Evolutionary conservation across 179 eudicot genomes (phyloP), one percentile per base, ranked within the genome.

Genomic region (Vitellaria paradoxa): DNA sequence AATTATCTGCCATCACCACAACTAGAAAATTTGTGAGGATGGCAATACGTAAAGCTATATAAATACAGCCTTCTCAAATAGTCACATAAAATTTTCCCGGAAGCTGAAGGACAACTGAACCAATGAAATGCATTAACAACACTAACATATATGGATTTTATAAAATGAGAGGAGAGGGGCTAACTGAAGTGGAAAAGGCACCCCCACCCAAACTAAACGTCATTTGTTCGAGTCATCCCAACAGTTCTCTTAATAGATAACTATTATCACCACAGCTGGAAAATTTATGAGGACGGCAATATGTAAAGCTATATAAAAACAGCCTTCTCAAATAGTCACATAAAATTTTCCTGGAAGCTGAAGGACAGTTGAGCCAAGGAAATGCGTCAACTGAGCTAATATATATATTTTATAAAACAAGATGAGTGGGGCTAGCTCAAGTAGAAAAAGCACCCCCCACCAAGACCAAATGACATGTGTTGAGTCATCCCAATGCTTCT

Each of bases 1-100:
- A 18, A 57, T 21, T 21, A 70, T 14, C 47, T 3, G 62, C 21
- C 75, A 72, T 40, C 63, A 55, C 63, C 64, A 71, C 26, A 71
- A 37, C 75, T 18, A 17, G 65, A 56, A 72, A 72, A 70, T 20
- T 69, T n/a, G 50, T 30, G 37, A 23, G 18, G 14, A 62, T 9
- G 46, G 62, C 42, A 21, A 45, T 49, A 74, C 59, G 49, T 74
- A 46, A 74, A 46, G 50, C 37, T 42, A 62, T 17, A 61, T 6
- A 14, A n/a, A 50, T 26, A 75, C 6, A 26, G 23, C 61, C 61
- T 75, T 63, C 70, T 50, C 47, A 23, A 50, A 21, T 18, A 20
- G 26, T 13, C 49, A n/a, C 53, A 37, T 14, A 40, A 15, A 21
- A 2, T 49, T 13, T 46, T n/a, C 57, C 57, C 26, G 21, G 14